Percentiles rank a stretch among this genome's conserved stretches.
Evolutionary conservation across 2,329 filamentous ascomycete species (phyloP).

Genomic region (Orbilia brochopaga): DNA sequence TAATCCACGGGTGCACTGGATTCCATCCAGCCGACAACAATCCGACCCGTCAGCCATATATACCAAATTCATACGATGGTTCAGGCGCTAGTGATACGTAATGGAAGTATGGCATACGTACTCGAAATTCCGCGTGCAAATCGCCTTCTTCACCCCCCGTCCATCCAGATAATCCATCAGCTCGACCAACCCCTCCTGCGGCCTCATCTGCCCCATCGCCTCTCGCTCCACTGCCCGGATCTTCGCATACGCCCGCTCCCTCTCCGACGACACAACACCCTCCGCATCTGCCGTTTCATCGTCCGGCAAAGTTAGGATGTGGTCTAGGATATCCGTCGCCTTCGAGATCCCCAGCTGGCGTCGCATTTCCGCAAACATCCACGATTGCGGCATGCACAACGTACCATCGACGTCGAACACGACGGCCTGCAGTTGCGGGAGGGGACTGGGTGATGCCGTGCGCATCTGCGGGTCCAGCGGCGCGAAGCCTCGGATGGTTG

Average conservation of each 20-base stretch:
- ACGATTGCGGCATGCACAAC: constrained; percentile 80
- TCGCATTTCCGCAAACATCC: constrained; percentile 94
- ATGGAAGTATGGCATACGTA: no score
- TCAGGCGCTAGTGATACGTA: no score
- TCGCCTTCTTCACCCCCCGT: constrained; percentile 68
- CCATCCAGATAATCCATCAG: constrained; percentile 83
- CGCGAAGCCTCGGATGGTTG: constrained; percentile 64
- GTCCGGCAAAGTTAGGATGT: constrained; percentile 76
- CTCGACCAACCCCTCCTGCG: constrained; percentile 77
- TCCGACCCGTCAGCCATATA: constrained; percentile 52
- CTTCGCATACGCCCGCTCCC: constrained; percentile 71
- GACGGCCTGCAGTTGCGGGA: constrained; percentile 65
- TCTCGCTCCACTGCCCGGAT: constrained; percentile 79
- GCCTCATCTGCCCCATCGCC: constrained; percentile 79
- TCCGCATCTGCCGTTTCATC: constrained; percentile 49
- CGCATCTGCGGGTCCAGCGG: constrained; percentile 60
- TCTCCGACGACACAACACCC: constrained; percentile 60
- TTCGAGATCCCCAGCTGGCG: constrained; percentile 74
- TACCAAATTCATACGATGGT: constrained; percentile 50
- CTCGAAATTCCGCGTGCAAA: constrained; percentile 91
- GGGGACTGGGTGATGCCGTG: constrained; percentile 52
- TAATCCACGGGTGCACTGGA: constrained; percentile 70
- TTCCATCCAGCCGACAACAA: constrained; percentile 21
- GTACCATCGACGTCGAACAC: constrained; percentile 97
- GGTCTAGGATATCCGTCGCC: constrained; percentile 81